Base-by-base conservation (phyloP, 2,329 filamentous ascomycete species). In the Onygenales sp. region DNA sequence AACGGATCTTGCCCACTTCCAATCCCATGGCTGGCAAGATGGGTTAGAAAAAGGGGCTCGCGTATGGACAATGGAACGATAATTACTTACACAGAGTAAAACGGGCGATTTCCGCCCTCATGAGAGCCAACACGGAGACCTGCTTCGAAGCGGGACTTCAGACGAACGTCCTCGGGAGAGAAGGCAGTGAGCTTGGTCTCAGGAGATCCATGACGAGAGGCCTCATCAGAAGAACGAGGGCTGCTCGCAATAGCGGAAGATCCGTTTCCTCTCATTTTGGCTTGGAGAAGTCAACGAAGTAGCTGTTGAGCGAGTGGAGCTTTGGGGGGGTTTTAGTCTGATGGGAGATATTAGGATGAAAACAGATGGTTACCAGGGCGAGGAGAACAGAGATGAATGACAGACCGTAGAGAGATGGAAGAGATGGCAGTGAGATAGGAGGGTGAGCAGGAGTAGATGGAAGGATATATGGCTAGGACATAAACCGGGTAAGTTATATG, bases 161-260 rank as follows among this genome's bases (percentile, higher is more conserved):
- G 67, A 11, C 76, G 75, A 50, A 68, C 67, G 42, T 81, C 80
- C 13, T 81, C 78, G 0, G 83, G 82, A 3, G 83, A 86, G 63
- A 86, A 85, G 5, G 78, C 71, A 5, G 83, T 84, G 43, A 84
- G 59, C 49, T 78, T 79, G 7, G 83, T 85, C 55, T 85, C 82
- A 0, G 84, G 84, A 5, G 85, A 87, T 13, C 77, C 79, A 59
- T 81, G 77, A 62, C 75, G 77, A 9, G 83, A 84, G 50, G 80
- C 75, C 17, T 71, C 75, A 45, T 75, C 78, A 13, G 68, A 68
- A 38, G 70, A 71, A 45, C 60, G 63, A 35, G 69, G 67, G 57
- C 70, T 72, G 57, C 67, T 69, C 49, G 66, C 58, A 53, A 60
- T 57, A 50, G 58, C 63, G 56, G 63, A 62, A 50, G 59, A 63